Evolutionary conservation across 257 asterid species (phyloP).

Genomic region (Ligustrum vulgare): DNA sequence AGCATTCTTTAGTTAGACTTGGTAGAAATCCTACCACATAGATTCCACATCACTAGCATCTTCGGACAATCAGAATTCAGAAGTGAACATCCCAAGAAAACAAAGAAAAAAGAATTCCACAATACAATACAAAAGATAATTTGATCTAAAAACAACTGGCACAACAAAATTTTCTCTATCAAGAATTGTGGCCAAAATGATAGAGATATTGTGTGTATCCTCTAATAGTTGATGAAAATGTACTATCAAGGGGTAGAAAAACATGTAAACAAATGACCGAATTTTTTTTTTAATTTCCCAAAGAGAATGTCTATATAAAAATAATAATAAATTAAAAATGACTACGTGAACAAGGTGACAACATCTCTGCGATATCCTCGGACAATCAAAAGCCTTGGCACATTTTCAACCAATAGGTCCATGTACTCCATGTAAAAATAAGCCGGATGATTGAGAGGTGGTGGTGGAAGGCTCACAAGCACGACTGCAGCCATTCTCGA

Average conservation of each 20-base stretch:
- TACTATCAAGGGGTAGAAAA: not conserved
- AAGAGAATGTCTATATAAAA: not conserved
- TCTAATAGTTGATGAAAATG: not conserved
- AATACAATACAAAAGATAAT: conserved; percentile 3
- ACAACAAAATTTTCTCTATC: conserved; percentile 13
- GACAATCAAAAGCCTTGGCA: conserved; percentile 90
- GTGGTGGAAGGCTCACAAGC: conserved; percentile 92
- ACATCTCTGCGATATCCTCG: conserved; percentile 93
- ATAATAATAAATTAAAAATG: not conserved
- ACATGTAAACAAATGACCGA: not conserved
- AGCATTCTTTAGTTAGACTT: no score
- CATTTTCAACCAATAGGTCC: conserved; percentile 92
- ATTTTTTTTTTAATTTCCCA: not conserved
- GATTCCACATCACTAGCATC: no score
- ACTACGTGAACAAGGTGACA: conserved; percentile 87
- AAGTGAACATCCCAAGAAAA: not conserved
- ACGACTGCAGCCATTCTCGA: conserved; percentile 97
- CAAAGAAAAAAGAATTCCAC: not conserved
- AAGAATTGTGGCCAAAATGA: not conserved
- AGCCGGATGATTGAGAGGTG: conserved; percentile 82
- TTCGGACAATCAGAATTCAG: no score
- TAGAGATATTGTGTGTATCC: not conserved
- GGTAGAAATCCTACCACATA: no score
- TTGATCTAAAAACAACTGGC: not conserved
- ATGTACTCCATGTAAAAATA: conserved; percentile 94